Base-by-base conservation (phyloP, 192 early-diverging fungal species). In the Neocallimastix lanati region DNA sequence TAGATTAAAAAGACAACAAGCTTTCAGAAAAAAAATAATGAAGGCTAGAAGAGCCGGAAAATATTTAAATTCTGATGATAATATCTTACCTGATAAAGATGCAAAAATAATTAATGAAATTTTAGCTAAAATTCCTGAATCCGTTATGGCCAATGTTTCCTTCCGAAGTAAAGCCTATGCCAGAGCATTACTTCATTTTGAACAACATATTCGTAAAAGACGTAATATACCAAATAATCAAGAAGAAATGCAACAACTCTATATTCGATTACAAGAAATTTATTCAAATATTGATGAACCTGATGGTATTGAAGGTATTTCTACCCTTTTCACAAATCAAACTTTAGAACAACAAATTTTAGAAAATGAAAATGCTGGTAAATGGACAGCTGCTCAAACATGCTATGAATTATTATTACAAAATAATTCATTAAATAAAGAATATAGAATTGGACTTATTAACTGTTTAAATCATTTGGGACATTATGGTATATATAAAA, bases 261-360 rank as follows among this genome's bases (percentile, higher is more conserved):
- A 91, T 78, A 82, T 81, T 12, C 79, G 86, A 16, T 80, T 91
- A 25, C 91, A 92, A 67, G 80, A 85, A 78, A 88, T 93, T 13
- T 94, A 94, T 79, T 80, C 87, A 11, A 84, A 89, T 38, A 40
- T 95, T 33, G 89, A 92, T 28, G 94, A 94, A 67, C 85, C 88
- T 0, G 92, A 94, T 82, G 88, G 88, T 2, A 87, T 94, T 84
- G 88, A 89, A 29, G 93, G 92, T 12, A 82, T 93, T 4, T 83
- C 89, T 9, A 87, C 81, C 0, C 76, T 86, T 76, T 85, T 92
- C 81, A 79, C 85, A 2, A 84, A 83, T 27, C 88, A 87, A 15
- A 85, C 85, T 0, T 28, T 86, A 36, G 91, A 92, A n/a, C 90
- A 93, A 81, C 88, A 93, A 76, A 84, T 93, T 25, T 78, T 91